phyloP scores from a whole-genome alignment of 768 basidiomycete genomes.

The Tylopilus cervinicoccineus region DNA sequence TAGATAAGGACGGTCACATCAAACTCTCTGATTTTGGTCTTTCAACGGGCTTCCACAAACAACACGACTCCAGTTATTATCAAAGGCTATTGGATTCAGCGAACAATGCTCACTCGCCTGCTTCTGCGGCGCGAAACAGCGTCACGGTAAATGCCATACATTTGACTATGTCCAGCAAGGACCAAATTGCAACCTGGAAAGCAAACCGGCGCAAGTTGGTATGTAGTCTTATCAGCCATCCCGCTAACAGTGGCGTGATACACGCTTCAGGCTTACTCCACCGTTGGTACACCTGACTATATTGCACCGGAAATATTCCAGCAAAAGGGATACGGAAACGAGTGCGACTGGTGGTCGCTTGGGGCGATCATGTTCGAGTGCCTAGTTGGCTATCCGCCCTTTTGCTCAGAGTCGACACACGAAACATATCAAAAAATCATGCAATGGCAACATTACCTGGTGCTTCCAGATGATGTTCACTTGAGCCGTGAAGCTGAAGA shows the following conservation, averaged over 20 bases:
- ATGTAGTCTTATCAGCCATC: slow-evolving; percentile 20
- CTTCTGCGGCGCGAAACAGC: slow-evolving; percentile 70
- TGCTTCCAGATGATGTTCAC: slow-evolving; percentile 93
- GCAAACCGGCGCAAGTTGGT: slow-evolving; percentile 95
- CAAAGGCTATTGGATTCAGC: slow-evolving; percentile 78
- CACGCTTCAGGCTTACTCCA: slow-evolving; percentile 80
- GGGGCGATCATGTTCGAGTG: slow-evolving; percentile 99
- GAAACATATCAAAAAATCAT: slow-evolving; percentile 98
- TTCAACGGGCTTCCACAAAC: slow-evolving; percentile 98
- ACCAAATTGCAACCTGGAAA: slow-evolving; percentile 97
- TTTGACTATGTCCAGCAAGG: slow-evolving; percentile 89
- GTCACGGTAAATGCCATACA: slow-evolving; percentile 98
- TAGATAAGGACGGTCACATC: slow-evolving; percentile 92
- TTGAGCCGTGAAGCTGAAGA: slow-evolving; percentile 90
- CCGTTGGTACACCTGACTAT: slow-evolving; percentile 95
- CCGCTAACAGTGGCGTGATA: slow-evolving; percentile 1
- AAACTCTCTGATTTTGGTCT: slow-evolving; percentile 98
- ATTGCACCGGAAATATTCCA: slow-evolving; percentile 97
- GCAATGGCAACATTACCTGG: slow-evolving; percentile 84
- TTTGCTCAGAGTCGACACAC: slow-evolving; percentile 93
- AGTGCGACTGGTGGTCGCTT: slow-evolving; percentile 99
- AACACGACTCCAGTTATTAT: slow-evolving; percentile 95
- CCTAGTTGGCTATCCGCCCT: slow-evolving; percentile 94
- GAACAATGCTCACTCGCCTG: slow-evolving; percentile 39
- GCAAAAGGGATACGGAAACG: slow-evolving; percentile 96